Percentiles rank a stretch among this genome's conserved stretches.
Conservation (phyloP, 106 monocot genomes). For the Platanthera zijinensis region DNA sequence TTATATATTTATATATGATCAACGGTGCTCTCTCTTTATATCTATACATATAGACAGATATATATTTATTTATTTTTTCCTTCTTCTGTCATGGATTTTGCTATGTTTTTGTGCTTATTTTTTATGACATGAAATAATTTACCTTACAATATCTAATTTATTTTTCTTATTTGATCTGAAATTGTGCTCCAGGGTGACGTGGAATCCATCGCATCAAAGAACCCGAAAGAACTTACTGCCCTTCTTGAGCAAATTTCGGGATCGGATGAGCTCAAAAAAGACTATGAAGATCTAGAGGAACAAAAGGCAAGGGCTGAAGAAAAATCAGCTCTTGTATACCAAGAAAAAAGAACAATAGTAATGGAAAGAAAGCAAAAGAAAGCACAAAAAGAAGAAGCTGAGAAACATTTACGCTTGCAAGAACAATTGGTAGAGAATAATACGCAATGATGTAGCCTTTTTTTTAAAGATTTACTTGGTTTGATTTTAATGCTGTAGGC, state of each 20-base stretch:
- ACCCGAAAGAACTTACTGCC: constrained; percentile 83
- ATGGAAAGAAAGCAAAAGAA: constrained; percentile 98
- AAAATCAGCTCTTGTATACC: constrained; percentile 88
- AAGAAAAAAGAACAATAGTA: constrained; percentile 81
- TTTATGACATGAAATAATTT: neutral
- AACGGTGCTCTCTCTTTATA: neutral
- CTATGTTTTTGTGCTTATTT: neutral
- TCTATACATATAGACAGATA: no score
- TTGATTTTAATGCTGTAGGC: no score
- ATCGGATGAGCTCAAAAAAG: constrained; percentile 87
- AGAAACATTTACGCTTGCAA: constrained; percentile 86
- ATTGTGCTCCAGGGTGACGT: constrained; percentile 74
- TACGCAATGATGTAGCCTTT: neutral
- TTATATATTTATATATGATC: neutral
- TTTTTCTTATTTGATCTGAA: neutral
- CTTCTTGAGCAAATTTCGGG: constrained; percentile 95
- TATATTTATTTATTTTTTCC: neutral
- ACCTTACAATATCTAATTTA: neutral
- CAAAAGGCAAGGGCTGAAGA: constrained; percentile 66
- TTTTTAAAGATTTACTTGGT: neutral
- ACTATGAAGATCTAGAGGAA: constrained; percentile 84
- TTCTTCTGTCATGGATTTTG: neutral
- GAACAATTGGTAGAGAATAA: constrained; percentile 58
- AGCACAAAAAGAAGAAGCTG: constrained; percentile 99
- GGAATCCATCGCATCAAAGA: constrained; percentile 98